Conservation (phyloP, 2,329 filamentous ascomycete genomes). For the Clonostachys rhizophaga region DNA sequence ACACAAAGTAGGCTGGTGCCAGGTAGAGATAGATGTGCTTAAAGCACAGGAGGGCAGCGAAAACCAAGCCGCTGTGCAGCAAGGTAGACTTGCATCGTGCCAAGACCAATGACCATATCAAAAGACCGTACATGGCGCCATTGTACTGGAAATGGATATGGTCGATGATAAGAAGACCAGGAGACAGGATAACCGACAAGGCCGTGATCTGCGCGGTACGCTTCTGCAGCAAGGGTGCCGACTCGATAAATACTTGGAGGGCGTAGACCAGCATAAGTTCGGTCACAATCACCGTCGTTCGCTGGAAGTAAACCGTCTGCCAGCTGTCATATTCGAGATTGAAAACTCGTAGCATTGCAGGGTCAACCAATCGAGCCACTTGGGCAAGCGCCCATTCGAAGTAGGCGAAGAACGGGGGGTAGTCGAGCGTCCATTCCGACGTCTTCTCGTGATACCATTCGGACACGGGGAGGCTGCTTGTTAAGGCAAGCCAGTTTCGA, state of each 20-base stretch:
- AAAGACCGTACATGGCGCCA: constrained; percentile 87
- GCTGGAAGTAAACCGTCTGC: constrained; percentile 92
- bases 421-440: constrained; percentile 99
- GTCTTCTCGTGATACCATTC: constrained; percentile 98
- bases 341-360: constrained; percentile 74
- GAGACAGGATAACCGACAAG: constrained; percentile 84
- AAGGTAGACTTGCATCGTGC: constrained; percentile 72
- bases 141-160: constrained; percentile 99
- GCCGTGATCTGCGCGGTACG: constrained; percentile 80
- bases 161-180: constrained; percentile 92
- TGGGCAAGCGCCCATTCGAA: constrained; percentile 94
- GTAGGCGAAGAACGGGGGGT: constrained; percentile 95
- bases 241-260: constrained; percentile 74
- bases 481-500: constrained; percentile 97
- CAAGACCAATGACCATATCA: constrained; percentile 81
- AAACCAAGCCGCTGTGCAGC: constrained; percentile 74
- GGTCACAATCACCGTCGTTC: constrained; percentile 78
- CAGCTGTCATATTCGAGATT: constrained; percentile 86
- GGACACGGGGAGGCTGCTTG: constrained; percentile 78
- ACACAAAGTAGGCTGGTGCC: constrained; percentile 93
- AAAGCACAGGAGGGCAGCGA: constrained; percentile 82
- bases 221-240: constrained; percentile 59
- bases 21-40: constrained; percentile 99
- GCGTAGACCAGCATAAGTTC: constrained; percentile 83
- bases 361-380: constrained; percentile 70